Percentiles rank a stretch among this genome's conserved stretches.
These are phyloP conservation scores for Crithidia thermophila DNA, from an alignment of 208 protist genomes.

Conservation along the genomic window DNA sequence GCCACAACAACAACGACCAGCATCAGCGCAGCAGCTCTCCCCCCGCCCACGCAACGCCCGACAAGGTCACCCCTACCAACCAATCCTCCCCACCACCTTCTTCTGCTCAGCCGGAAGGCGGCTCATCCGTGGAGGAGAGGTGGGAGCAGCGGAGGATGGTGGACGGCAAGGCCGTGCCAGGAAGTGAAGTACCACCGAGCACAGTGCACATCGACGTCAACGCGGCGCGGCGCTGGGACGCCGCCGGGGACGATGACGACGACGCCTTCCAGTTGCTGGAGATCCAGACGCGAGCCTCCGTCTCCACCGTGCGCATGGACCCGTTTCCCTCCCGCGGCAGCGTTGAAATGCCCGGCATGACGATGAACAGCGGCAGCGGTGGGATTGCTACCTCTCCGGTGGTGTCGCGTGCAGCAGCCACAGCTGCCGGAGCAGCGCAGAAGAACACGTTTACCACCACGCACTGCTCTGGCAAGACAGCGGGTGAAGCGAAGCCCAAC, in stretches of 20 bases:
- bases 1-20: too few species aligned
- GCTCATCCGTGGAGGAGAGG: not conserved
- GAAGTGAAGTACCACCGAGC: not conserved
- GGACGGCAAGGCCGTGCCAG: not conserved
- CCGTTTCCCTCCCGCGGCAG: not conserved
- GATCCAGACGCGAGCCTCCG: constrained; percentile 49
- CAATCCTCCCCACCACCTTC: not conserved
- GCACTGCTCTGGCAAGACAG: constrained; percentile 20
- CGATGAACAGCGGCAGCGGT: too few species aligned
- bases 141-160: not conserved
- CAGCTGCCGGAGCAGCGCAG: too few species aligned
- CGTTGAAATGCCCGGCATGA: not conserved
- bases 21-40: too few species aligned
- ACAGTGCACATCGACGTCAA: constrained; percentile 31
- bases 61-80: too few species aligned
- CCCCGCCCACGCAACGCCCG: too few species aligned
- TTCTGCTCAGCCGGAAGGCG: not conserved
- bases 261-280: constrained; percentile 39
- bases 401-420: too few species aligned
- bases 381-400: too few species aligned
- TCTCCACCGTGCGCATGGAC: constrained; percentile 33
- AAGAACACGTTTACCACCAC: constrained; percentile 39
- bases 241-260: constrained; percentile 4
- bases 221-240: constrained; percentile 37
- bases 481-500: not conserved